These are phyloP conservation scores for Helicocarpus griseus DNA, from an alignment of 2,329 filamentous ascomycete genomes.

Conservation along the genomic window DNA sequence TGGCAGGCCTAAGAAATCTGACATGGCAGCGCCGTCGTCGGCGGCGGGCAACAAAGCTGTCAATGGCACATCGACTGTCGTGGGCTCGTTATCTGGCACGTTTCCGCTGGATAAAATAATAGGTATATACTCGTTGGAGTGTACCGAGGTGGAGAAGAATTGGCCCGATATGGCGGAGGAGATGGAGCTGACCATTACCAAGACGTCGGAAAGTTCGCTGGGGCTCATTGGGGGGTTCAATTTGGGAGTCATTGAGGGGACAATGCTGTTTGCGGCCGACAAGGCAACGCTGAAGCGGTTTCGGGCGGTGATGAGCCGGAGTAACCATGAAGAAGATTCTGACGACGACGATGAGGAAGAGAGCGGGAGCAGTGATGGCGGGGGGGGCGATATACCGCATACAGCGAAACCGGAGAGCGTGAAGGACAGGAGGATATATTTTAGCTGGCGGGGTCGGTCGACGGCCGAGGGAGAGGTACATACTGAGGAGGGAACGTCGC, in stretches of 20 bases:
- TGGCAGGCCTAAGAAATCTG: constrained; percentile 9
- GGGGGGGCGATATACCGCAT: neutral
- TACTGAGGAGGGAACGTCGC: neutral
- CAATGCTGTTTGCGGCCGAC: constrained; percentile 11
- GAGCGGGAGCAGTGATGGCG: neutral
- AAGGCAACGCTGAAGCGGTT: constrained; percentile 5
- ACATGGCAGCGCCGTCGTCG: neutral
- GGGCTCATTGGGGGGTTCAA: constrained; percentile 11
- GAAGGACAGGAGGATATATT: constrained; percentile 7
- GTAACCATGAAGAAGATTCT: neutral
- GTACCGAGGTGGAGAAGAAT: constrained; percentile 7
- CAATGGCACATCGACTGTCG: neutral
- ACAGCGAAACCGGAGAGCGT: neutral
- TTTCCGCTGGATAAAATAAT: constrained; percentile 8
- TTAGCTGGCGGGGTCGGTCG: constrained; percentile 12
- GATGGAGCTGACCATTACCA: constrained; percentile 12
- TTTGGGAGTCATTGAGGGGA: constrained; percentile 13
- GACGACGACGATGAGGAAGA: neutral
- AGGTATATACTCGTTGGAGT: constrained; percentile 10
- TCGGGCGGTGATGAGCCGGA: neutral
- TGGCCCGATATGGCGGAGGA: constrained; percentile 10
- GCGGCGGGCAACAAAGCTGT: neutral
- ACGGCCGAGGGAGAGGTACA: constrained; percentile 8
- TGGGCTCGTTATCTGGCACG: neutral
- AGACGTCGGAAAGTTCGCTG: neutral